Base-by-base conservation (phyloP, 75 land plant genomes). In the Picea glauca region DNA sequence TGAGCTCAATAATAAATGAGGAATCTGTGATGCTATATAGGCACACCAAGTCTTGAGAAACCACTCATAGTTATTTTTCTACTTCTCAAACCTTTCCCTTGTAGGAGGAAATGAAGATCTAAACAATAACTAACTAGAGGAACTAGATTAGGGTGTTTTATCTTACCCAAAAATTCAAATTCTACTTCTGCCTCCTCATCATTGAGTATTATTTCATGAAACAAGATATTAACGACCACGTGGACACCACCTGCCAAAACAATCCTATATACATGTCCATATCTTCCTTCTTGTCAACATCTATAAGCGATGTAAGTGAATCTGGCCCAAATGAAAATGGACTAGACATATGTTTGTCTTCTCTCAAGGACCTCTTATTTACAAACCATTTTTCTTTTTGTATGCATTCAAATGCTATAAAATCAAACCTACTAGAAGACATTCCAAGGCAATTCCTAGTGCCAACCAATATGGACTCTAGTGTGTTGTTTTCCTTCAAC, bases 221-320 rank as follows among this genome's bases (percentile, higher is more conserved):
- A 26, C 26, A 26, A 78, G 23, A 92, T 90, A 80, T 94, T 94
- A 15, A 90, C 84, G 6, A 89, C 94, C 3, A 92, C 88, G 50
- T 92, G 92, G 58, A 90, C 62, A 13, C 92, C 98, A 23, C 94
- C 94, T 3, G 92, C 85, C 59, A 94, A 76, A 33, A 89, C 77
- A 11, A 89, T 94, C 78, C 91, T 78, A 63, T 90, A 94, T 23
- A 89, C 90, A 12, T 94, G 93, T 1, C 98, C 98, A 66, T 86
- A 89, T 17, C 90, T 80, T n/a, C 96, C 96, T 76, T 93, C 91
- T 0, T 26, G 91, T 88, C 74, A 91, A 93, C 91, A 65, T 88
- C 89, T 13, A 87, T 81, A 3, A 84, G 90, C 96, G 93, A 93
- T 7, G 92, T 85, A 15, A 88, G 82, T 9, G 96, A 88, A 26